These are phyloP conservation scores for Erodium maritimum DNA, from an alignment of 345 rosid genomes.

Conservation along the genomic window DNA sequence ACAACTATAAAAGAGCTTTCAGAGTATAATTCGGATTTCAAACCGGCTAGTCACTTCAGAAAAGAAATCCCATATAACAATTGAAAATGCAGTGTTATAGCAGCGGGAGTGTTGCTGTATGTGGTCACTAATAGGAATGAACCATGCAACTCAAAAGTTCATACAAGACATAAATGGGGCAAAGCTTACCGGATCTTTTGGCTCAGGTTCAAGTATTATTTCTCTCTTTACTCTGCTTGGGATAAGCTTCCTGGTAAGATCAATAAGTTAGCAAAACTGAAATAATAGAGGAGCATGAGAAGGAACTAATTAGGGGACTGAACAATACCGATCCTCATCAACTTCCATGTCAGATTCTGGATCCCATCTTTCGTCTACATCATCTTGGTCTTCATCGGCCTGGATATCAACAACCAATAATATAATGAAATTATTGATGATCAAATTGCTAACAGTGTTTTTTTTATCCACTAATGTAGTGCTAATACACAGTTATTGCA, in stretches of 20 bases:
- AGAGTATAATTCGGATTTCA: no score
- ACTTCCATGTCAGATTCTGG: conserved; percentile 75
- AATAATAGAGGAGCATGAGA: neutral
- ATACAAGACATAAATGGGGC: conserved; percentile 1
- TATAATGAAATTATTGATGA: neutral
- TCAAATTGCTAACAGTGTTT: conserved; percentile 4
- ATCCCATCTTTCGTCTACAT: conserved; percentile 75
- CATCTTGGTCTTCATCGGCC: conserved; percentile 76
- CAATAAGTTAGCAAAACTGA: conserved; percentile 5
- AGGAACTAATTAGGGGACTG: neutral
- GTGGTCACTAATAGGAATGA: no score
- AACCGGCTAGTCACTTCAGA: no score
- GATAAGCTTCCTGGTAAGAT: conserved; percentile 48
- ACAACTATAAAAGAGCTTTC: no score
- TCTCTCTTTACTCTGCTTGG: conserved; percentile 71
- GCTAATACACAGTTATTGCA: neutral
- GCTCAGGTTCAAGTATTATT: conserved; percentile 37
- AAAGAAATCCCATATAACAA: no score
- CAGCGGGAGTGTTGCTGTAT: no score
- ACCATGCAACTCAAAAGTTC: neutral
- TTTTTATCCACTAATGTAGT: no score
- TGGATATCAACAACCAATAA: conserved; percentile 14
- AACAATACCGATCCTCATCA: conserved; percentile 45
- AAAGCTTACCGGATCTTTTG: conserved; percentile 43
- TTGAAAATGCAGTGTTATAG: no score